Evolutionary conservation across 1,284 basidiomycete genomes (phyloP).

Genomic region (Leccinum olivaceoglutinosum): DNA sequence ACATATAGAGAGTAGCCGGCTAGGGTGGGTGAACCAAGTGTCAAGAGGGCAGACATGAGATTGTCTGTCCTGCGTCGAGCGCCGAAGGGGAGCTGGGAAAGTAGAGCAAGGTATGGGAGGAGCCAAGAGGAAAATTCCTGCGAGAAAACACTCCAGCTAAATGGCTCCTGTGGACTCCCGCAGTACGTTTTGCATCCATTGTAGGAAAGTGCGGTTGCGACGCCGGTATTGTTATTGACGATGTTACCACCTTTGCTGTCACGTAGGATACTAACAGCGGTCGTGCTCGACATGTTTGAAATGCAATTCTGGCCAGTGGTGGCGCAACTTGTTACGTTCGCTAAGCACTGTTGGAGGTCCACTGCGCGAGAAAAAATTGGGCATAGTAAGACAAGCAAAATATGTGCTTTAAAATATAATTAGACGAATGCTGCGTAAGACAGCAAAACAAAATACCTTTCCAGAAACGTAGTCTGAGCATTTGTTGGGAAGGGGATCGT

Average conservation of each 20-base stretch:
- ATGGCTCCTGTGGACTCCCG: slow-evolving; percentile 27
- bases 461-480: neutral
- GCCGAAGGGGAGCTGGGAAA: slow-evolving; percentile 42
- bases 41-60: slow-evolving; percentile 27
- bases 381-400: slow-evolving; percentile 1
- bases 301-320: slow-evolving; percentile 1
- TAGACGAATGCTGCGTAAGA: neutral
- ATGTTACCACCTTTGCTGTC: slow-evolving; percentile 11
- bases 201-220: slow-evolving; percentile 20
- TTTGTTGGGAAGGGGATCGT: neutral
- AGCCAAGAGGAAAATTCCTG: slow-evolving; percentile 40
- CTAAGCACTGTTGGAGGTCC: slow-evolving; percentile 11
- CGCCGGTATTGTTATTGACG: neutral
- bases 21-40: slow-evolving; percentile 31
- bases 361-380: neutral
- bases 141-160: slow-evolving; percentile 35
- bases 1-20: slow-evolving; percentile 30
- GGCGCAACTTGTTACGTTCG: slow-evolving; percentile 12
- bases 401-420: slow-evolving; percentile 7
- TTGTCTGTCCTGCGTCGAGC: slow-evolving; percentile 23
- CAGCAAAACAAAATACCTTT: slow-evolving; percentile 9
- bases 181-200: slow-evolving; percentile 29
- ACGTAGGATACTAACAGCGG: slow-evolving; percentile 15
- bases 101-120: slow-evolving; percentile 38
- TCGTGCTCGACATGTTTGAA: slow-evolving; percentile 10